Evolutionary conservation across 148 eudicot genomes (phyloP), one percentile per base, ranked within the genome.

Genomic region (Chenopodium berlandieri): DNA sequence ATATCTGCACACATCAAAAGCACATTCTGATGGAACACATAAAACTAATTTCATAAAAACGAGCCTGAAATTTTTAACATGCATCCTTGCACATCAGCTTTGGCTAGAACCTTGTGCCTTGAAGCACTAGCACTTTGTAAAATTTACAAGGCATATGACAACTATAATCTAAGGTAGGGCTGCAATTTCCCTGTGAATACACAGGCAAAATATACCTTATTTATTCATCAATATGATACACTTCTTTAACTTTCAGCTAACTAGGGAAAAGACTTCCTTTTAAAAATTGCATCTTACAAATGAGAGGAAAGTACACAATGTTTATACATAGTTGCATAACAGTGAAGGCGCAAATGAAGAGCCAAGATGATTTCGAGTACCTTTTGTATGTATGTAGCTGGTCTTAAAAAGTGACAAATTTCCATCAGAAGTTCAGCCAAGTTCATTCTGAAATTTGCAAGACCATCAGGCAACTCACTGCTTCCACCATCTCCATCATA

Each of bases 371-470:
- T 66, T 80, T 30, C 73, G 75, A 52, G 75, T 85, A 96, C 99
- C 99, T 92, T 94, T 58, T 91, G 93, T 58, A 90, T 80, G 85
- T 89, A 92, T 2, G 86, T 56, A 70, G 86, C 89, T 81, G 93
- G 88, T 68, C 90, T 88, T 78, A 96, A 78, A 62, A 94, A 89
- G 82, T 92, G 97, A 77, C 97, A 96, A 69, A 94, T 88, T 84
- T 96, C 98, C 86, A 94, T 90, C 87, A 96, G 85, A 82, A 96
- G 94, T 89, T 96, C 99, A 77, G 89, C 89, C 83, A 92, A 85
- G 84, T 86, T 92, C 89, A 90, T 81, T 86, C 99, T 91, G 77
- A 96, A 96, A 84, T 94, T 97, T 60, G 79, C 87, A 67, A 96
- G 94, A 78, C 95, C 89, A 81, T 92, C 97, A 81, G 99, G 97